Percentiles rank a stretch among this genome's conserved stretches.
These are phyloP conservation scores for Boletus subparvulus DNA, from an alignment of 768 basidiomycete species.

Conservation along the genomic window DNA sequence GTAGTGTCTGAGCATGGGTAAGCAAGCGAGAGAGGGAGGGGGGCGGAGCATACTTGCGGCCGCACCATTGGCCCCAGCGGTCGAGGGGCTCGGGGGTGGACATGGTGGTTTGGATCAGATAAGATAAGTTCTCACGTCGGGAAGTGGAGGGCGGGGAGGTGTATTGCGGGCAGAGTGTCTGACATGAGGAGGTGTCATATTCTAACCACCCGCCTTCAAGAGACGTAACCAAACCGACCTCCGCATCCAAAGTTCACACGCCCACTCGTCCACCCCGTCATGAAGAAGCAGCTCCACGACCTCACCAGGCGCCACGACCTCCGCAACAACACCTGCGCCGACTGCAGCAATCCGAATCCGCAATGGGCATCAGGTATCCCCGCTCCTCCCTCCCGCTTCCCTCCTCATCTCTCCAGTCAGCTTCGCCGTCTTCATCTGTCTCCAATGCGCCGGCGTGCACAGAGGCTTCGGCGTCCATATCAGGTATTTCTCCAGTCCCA, in stretches of 20 bases:
- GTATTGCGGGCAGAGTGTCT: background rate
- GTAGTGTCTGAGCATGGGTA: constrained; percentile 57
- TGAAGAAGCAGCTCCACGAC: constrained; percentile 70
- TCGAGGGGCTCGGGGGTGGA: constrained; percentile 50
- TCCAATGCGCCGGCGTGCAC: constrained; percentile 84
- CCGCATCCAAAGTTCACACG: constrained; percentile 3
- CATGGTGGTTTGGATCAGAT: constrained; percentile 46
- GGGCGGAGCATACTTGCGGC: constrained; percentile 45
- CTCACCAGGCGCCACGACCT: constrained; percentile 61
- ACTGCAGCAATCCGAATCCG: constrained; percentile 87
- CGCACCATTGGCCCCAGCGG: constrained; percentile 70
- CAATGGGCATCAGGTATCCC: constrained; percentile 87
- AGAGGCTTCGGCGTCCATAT: constrained; percentile 94
- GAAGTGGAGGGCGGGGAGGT: background rate
- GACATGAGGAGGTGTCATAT: background rate
- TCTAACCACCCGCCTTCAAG: no score
- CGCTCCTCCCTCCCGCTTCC: background rate
- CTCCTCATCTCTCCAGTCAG: constrained; percentile 37
- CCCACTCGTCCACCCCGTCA: constrained; percentile 24
- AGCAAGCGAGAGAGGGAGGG: background rate
- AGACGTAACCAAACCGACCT: no score
- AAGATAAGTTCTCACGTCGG: constrained; percentile 34
- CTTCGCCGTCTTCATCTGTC: constrained; percentile 87
- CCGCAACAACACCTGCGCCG: constrained; percentile 74
- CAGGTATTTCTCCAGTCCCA: constrained; percentile 41